Base-by-base conservation (phyloP, 2,329 filamentous ascomycete species). In the Calonectria pauciramosa region DNA sequence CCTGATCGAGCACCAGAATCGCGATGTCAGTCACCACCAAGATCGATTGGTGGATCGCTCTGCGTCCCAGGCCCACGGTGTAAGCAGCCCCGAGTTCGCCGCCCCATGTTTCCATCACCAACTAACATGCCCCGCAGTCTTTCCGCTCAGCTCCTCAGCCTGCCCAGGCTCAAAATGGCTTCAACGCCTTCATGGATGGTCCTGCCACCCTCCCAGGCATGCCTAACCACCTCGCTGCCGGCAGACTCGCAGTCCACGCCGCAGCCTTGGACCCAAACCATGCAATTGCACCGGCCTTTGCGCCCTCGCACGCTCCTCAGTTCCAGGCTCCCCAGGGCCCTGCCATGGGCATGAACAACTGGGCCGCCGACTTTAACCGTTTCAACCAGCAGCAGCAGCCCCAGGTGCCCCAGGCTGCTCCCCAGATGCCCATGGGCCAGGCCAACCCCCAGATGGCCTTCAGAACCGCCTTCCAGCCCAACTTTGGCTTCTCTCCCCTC, bases 21-120 rank as follows among this genome's bases (percentile, higher is more conserved):
- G 84, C 56, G 86, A 87, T 78, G 82, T 83, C 64, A 86, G 85
- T 77, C 84, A 85, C 67, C 86, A 86, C 20, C 85, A 87, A 75
- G 86, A 87, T 75, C 82, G 85, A n/a, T 78, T 86, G 23, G 77
- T 84, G 67, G 80, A 83, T 73, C 81, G 80, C 70, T 68, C 78
- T n/a, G 80, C 79, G 38, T 71, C 79, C 30, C 81, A 82, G 49
- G 73, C 80, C 26, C 81, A 80, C 63, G 77, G 78, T 73, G 85
- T 86, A 81, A 80, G 83, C 79, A 51, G 36, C 23, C 64, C 54
- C 18, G 54, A 6, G 10, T 20, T 66, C 66, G 32, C 28, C 66
- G 32, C 28, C n/a, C 32, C 41, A 18, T 28, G 26, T 13, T 69
- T 63, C 41, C 41, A 44, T 44, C 65, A 41, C 23, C 11, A n/a